phyloP scores from a whole-genome alignment of 176 grass and related monocot genomes.

The Panicum miliaceum region DNA sequence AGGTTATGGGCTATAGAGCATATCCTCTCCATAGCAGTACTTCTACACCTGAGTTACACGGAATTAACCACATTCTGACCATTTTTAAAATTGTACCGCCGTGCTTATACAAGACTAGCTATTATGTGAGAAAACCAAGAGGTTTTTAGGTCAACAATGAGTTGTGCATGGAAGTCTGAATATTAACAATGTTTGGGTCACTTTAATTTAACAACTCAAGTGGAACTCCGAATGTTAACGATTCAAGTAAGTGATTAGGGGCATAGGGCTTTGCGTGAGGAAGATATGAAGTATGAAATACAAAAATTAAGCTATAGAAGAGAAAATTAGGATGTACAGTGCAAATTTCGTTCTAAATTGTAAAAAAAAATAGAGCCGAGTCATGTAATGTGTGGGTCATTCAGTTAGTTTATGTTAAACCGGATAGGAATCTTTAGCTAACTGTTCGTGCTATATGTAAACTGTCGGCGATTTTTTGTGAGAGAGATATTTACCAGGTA shows the following conservation, averaged over 20 bases:
- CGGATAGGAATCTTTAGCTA: neutral
- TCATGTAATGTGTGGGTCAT: neutral
- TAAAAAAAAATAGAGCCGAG: neutral
- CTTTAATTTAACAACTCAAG: neutral
- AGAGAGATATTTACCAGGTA: constrained; percentile 33
- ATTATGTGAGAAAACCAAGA: neutral
- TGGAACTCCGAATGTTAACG: too few species aligned
- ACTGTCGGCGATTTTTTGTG: neutral
- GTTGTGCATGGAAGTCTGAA: neutral
- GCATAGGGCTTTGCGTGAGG: neutral
- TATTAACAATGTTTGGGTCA: neutral
- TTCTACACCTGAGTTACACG: neutral
- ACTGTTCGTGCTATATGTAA: neutral
- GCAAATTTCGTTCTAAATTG: neutral
- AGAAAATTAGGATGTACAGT: neutral
- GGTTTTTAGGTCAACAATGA: neutral
- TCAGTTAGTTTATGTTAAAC: neutral
- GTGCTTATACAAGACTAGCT: neutral
- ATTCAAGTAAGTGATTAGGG: neutral
- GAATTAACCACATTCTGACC: neutral
- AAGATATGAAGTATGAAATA: neutral
- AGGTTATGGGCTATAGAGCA: neutral
- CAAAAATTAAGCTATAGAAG: neutral
- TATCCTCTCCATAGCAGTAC: neutral
- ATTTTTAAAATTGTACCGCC: neutral